Base-by-base conservation (phyloP, 805 yeast genomes). In the Metschnikowia baotianmanensis region DNA sequence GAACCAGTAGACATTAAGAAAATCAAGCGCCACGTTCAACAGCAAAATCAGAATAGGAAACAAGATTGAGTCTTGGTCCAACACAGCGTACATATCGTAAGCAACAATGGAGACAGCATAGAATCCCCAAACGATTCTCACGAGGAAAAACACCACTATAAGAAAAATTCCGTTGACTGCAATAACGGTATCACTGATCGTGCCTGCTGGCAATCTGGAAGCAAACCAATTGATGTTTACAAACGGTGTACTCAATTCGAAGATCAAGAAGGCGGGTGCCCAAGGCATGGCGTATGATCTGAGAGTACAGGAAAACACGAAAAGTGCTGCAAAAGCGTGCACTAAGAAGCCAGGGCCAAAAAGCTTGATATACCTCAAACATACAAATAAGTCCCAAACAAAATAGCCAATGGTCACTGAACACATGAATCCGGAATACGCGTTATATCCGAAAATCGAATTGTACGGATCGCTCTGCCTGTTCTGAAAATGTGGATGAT, bases 161-260 rank as follows among this genome's bases (percentile, higher is more conserved):
- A 93, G 69, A 18, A 77, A 49, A 7, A 88, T 38, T 0, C 98
- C 98, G 59, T 93, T 93, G 51, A 82, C 52, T 12, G 77, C 57
- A 37, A 80, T 76, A 9, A 78, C 40, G 47, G 56, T 69, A 18
- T 69, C 70, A 30, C 85, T 80, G 37, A 87, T 71, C 3, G 78
- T 62, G 3, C 84, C 86, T 1, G 72, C 72, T 1, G 96, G 93
- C 13, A 89, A 69, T 53, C 86, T 82, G 23, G 84, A 74, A 24
- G 88, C 81, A 62, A 83, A 90, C 96, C 97, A 93, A 62, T 93
- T 87, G 58, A 86, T 61, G 63, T 93, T 95, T 47, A 93, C 96
- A 64, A 93, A 93, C 7, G 98, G 98, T 2, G 97, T 86, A 34
- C 95, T 83, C 29, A 86, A 74, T 65, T 93, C 99, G 62, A 85